A percentile compares a stretch with the other conserved stretches of the same genome.
These are phyloP conservation scores for Chrysoporthe puriensis DNA, from an alignment of 2,329 filamentous ascomycete species.

Conservation along the genomic window DNA sequence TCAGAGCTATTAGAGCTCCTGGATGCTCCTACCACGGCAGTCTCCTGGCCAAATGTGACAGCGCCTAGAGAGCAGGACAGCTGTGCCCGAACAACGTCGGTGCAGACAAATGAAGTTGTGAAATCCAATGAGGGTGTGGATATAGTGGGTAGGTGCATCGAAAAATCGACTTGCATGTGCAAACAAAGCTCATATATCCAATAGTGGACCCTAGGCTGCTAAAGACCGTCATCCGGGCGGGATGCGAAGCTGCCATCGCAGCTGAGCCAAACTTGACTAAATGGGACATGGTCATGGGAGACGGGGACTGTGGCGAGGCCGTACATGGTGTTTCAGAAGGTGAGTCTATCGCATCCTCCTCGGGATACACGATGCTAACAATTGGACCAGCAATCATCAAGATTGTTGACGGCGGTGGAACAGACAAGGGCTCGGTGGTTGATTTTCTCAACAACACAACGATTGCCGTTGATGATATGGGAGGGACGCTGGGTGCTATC, in stretches of 20 bases:
- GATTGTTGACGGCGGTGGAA: slow-evolving; percentile 23
- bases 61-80: not conserved
- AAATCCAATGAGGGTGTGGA: slow-evolving; percentile 16
- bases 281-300: slow-evolving; percentile 41
- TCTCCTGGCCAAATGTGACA: slow-evolving; percentile 50
- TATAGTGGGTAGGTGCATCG: slow-evolving; percentile 10
- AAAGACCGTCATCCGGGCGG: slow-evolving; percentile 8
- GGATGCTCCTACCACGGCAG: slow-evolving; percentile 53
- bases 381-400: slow-evolving; percentile 11
- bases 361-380: not conserved
- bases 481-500: slow-evolving; percentile 38
- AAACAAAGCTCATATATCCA: not conserved
- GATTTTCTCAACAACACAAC: slow-evolving; percentile 35
- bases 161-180: too few species aligned
- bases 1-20: slow-evolving; percentile 51
- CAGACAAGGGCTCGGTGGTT: slow-evolving; percentile 36
- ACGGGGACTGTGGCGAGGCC: slow-evolving; percentile 40
- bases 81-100: not conserved
- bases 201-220: slow-evolving; percentile 17
- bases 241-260: slow-evolving; percentile 40
- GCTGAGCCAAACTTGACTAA: slow-evolving; percentile 39
- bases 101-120: not conserved
- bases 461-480: slow-evolving; percentile 41
- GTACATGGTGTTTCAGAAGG: slow-evolving; percentile 34
- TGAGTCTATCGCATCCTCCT: not conserved